phyloP scores from a whole-genome alignment of 169 alveolate species.

The Amoebophrya sp. region DNA sequence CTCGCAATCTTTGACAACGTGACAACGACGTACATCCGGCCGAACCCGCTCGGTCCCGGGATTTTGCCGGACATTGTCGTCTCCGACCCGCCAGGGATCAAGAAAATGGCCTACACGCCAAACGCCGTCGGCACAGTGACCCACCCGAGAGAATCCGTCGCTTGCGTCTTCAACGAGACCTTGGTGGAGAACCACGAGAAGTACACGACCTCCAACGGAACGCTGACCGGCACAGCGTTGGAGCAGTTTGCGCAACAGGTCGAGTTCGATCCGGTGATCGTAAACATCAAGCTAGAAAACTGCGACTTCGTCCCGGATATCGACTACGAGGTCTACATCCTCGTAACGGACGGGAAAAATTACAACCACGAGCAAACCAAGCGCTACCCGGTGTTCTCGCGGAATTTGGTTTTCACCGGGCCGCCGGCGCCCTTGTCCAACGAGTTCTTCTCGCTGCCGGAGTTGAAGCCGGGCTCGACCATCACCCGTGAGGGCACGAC shows the following conservation, averaged over 20 bases:
- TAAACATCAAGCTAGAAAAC: neutral
- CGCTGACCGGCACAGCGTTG: neutral
- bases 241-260: neutral
- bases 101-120: neutral
- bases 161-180: neutral
- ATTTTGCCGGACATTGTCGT: neutral
- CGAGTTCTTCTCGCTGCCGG: neutral
- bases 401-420: neutral
- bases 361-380: neutral
- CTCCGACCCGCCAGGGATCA: neutral
- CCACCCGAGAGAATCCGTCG: neutral
- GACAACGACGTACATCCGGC: neutral
- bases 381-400: neutral
- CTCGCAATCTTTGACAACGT: neutral
- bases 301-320: neutral
- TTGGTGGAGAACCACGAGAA: neutral
- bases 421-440: neutral
- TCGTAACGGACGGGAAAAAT: neutral
- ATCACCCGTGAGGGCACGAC: neutral
- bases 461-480: neutral
- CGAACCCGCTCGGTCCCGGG: too few species aligned
- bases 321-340: conserved; percentile 5
- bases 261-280: conserved; percentile 15
- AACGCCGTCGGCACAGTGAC: too few species aligned
- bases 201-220: neutral